Percentiles rank a stretch among this genome's conserved stretches.
These are phyloP conservation scores for Acacia melanoxylon DNA, from an alignment of 306 rosid genomes.

Conservation along the genomic window DNA sequence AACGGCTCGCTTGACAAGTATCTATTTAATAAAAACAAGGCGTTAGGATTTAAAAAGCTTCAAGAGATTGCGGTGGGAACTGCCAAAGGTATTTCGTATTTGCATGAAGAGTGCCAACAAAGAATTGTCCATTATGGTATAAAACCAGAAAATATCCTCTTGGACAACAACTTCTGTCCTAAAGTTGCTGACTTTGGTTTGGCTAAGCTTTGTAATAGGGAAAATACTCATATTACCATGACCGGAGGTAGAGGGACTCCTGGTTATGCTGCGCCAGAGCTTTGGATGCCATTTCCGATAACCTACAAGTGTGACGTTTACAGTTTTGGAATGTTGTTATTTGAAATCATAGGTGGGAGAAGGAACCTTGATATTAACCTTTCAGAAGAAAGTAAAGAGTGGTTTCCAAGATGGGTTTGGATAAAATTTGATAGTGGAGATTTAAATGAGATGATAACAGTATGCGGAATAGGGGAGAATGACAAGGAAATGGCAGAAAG, in stretches of 20 bases:
- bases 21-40: slow-evolving; percentile 33
- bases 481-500: neutral
- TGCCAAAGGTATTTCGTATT: neutral
- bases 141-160: too few relatives aligned
- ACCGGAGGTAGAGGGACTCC: too few relatives aligned
- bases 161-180: too few relatives aligned
- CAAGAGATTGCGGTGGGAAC: slow-evolving; percentile 54
- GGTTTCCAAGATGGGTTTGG: neutral
- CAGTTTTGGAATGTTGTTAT: too few relatives aligned
- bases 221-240: too few relatives aligned
- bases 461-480: neutral
- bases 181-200: too few relatives aligned
- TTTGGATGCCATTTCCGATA: too few relatives aligned
- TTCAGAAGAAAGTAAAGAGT: neutral
- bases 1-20: slow-evolving; percentile 51
- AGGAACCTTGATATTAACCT: neutral
- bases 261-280: too few relatives aligned
- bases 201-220: too few relatives aligned
- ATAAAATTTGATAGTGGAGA: neutral
- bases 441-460: neutral
- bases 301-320: too few relatives aligned
- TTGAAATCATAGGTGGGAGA: neutral
- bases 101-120: slow-evolving; percentile 34
- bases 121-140: slow-evolving; percentile 59
- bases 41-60: slow-evolving; percentile 39